Percentiles rank a stretch among this genome's conserved stretches.
phyloP scores from a whole-genome alignment of 768 basidiomycete genomes.

The Psilocybe tampanensis region DNA sequence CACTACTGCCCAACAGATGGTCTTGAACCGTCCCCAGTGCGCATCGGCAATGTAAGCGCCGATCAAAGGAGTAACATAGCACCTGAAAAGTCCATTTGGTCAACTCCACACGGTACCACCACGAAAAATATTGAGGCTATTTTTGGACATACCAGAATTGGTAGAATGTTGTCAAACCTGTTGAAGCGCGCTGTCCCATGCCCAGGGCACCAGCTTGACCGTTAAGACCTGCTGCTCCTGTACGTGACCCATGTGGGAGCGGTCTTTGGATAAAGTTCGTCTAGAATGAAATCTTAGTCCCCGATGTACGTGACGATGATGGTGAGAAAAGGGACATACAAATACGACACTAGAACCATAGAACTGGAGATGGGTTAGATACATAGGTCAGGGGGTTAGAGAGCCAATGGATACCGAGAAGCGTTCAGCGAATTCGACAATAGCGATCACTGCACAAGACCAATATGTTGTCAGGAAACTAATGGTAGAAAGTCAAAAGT shows the following conservation, averaged over 20 bases:
- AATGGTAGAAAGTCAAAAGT: not conserved
- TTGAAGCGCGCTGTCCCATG: slow-evolving; percentile 68
- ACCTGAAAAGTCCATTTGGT: slow-evolving; percentile 39
- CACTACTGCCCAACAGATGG: slow-evolving; percentile 62
- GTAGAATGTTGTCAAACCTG: slow-evolving; percentile 73
- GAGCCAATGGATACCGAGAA: slow-evolving; percentile 54
- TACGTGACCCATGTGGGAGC: slow-evolving; percentile 64
- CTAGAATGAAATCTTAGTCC: slow-evolving; percentile 26
- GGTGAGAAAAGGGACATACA: slow-evolving; percentile 26
- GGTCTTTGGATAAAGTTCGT: slow-evolving; percentile 78
- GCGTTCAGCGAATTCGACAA: slow-evolving; percentile 72
- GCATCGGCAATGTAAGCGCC: slow-evolving; percentile 79
- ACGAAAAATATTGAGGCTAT: not conserved
- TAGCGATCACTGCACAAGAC: slow-evolving; percentile 53
- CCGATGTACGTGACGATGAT: not conserved
- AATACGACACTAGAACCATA: slow-evolving; percentile 54
- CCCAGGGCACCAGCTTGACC: slow-evolving; percentile 73
- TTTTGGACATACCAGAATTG: slow-evolving; percentile 56
- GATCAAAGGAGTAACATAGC: slow-evolving; percentile 64
- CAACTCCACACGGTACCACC: not conserved
- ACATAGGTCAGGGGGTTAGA: not conserved
- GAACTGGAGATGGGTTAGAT: slow-evolving; percentile 28
- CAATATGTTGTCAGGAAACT: not conserved
- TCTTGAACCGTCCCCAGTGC: slow-evolving; percentile 74
- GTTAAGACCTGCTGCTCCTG: slow-evolving; percentile 55